Conservation (phyloP, 2,329 filamentous ascomycete species). For the Penicillium hordei region DNA sequence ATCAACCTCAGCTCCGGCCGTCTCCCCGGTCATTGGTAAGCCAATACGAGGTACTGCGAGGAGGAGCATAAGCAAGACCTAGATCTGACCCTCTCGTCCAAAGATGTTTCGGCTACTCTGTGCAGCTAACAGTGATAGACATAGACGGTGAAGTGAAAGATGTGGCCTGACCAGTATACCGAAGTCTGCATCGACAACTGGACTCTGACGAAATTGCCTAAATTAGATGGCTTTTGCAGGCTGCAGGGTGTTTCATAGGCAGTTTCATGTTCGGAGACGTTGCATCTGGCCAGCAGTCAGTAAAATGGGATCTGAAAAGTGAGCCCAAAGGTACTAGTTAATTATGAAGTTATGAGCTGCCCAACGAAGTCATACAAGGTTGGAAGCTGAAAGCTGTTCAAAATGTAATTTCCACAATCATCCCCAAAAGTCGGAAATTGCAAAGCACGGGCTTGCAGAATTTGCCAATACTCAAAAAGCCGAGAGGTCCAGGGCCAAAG, state of each 20-base stretch:
- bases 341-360: neutral
- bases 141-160: neutral
- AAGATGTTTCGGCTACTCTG: conserved; percentile 9
- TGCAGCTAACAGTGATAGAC: conserved; percentile 1
- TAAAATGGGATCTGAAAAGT: neutral
- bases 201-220: neutral
- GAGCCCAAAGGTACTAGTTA: neutral
- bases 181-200: neutral
- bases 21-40: neutral
- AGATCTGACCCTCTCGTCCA: neutral
- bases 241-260: conserved; percentile 5
- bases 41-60: neutral
- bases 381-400: neutral
- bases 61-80: neutral
- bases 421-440: conserved; percentile 1
- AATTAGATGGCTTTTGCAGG: neutral
- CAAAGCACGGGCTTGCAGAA: neutral
- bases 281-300: neutral
- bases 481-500: neutral
- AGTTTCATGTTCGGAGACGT: conserved; percentile 3
- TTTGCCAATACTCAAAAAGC: neutral
- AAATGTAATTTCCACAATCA: neutral
- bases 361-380: neutral
- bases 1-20: neutral
- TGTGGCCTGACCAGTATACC: neutral